Evolutionary conservation across 495 filamentous ascomycete species (phyloP), one percentile per base, ranked within the genome.

Genomic region (Hypoxylon subgilvum): DNA sequence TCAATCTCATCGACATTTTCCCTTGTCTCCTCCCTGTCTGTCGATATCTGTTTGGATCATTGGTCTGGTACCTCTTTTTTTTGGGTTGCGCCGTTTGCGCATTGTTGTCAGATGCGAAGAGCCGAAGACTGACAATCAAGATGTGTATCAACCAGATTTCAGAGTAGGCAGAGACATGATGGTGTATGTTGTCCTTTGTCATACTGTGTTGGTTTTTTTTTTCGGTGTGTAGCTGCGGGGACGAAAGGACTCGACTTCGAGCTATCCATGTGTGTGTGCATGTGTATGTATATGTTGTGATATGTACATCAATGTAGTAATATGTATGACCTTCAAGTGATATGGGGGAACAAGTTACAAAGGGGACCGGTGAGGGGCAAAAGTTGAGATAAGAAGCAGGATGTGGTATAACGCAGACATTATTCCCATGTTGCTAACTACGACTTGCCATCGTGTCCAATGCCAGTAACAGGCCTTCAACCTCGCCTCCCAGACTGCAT

Each of bases 11-110:
- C 53, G 48, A 57, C 47, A 45, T 41, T 30, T n/a, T n/a, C n/a
- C 46, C n/a, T n/a, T 44, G 52, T 52, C 45, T 21, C 28, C 22
- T 52, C 53, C 53, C 49, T 48, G 48, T 30, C 53, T 63, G 60
- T 54, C 53, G 48, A 57, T 49, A 45, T 41, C 32, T 59, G 49
- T 58, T 51, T 64, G 61, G 54, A 53, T 35, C 45, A 44, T 55
- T 58, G 47, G 49, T 10, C 41, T 13, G 19, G 22, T 17, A 1
- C 7, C 34, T 43, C 49, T 52, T 34, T 32, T 50, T 49, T 45
- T 54, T 55, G n/a, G n/a, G n/a, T n/a, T n/a, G 61, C 54, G 54
- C 61, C 50, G 61, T 64, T 64, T 64, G 54, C 54, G 54, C 54
- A 57, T 50, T 28, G 43, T 30, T 50, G 54, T 59, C 54, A 54